These are phyloP conservation scores for Tulasnella sp. DNA, from an alignment of 768 basidiomycete species.

Conservation along the genomic window DNA sequence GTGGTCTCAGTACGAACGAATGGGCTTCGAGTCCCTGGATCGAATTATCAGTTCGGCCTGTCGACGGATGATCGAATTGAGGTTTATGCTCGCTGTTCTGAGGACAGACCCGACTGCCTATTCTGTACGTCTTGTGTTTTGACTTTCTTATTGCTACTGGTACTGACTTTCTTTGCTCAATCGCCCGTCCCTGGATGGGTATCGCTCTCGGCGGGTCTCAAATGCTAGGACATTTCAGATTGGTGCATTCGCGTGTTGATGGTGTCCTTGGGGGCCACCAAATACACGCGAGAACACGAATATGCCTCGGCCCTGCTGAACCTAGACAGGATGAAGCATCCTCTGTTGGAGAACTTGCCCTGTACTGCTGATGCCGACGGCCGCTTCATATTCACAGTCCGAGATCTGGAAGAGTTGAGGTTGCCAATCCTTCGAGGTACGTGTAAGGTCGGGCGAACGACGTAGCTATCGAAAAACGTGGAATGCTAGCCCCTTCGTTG, in stretches of 20 bases:
- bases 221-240: neutral
- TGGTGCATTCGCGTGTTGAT: constrained; percentile 31
- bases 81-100: constrained; percentile 46
- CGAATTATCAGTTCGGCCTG: constrained; percentile 40
- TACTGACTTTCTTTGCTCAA: neutral
- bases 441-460: constrained; percentile 18
- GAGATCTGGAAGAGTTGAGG: constrained; percentile 28
- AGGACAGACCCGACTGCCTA: constrained; percentile 51
- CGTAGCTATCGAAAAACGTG: no score
- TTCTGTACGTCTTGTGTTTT: constrained; percentile 31
- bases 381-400: constrained; percentile 18
- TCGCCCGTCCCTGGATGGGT: neutral
- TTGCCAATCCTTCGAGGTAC: constrained; percentile 31
- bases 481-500: no score
- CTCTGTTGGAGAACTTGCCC: constrained; percentile 21
- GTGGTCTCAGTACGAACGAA: constrained; percentile 47
- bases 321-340: constrained; percentile 43
- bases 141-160: neutral
- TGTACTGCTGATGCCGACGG: constrained; percentile 4
- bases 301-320: constrained; percentile 46
- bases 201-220: neutral
- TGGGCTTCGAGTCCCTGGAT: constrained; percentile 42
- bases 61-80: constrained; percentile 47
- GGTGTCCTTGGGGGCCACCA: constrained; percentile 37
- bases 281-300: constrained; percentile 43